Percentiles rank a stretch among this genome's conserved stretches.
Conservation (phyloP, 805 yeast species). For the Suhomyces prunicola region DNA sequence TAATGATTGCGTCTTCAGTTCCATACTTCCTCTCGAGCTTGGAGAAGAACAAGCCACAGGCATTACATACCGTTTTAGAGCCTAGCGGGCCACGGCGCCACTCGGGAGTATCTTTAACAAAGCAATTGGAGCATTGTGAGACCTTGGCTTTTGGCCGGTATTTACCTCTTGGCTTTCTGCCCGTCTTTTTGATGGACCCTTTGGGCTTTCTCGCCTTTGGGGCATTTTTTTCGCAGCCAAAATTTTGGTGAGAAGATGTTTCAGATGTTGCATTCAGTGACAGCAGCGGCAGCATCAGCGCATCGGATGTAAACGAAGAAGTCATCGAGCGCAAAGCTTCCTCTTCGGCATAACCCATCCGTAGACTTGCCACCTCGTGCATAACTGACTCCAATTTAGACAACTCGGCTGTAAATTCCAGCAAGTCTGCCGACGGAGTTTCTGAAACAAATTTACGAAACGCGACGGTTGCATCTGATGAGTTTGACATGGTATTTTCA, state of each 20-base stretch:
- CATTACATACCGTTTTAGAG: slow-evolving; percentile 79
- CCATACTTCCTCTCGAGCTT: slow-evolving; percentile 55
- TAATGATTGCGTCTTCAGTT: slow-evolving; percentile 33
- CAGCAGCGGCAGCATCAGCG: not conserved
- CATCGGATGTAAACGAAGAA: not conserved
- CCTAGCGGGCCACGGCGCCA: slow-evolving; percentile 93
- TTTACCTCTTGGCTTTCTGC: not conserved
- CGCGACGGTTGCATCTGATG: not conserved
- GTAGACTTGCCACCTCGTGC: not conserved
- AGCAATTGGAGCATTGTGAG: slow-evolving; percentile 53
- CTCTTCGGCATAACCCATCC: not conserved
- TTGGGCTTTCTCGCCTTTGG: not conserved
- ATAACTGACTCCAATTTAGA: not conserved
- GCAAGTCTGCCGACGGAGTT: not conserved
- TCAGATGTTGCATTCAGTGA: not conserved
- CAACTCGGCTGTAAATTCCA: not conserved
- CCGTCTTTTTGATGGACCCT: not conserved
- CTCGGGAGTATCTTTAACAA: slow-evolving; percentile 75
- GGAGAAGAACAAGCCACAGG: slow-evolving; percentile 80
- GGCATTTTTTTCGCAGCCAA: slow-evolving; percentile 1
- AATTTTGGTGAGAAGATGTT: not conserved
- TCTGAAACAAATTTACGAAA: slow-evolving; percentile 1
- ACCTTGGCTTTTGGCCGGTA: not conserved
- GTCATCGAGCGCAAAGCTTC: not conserved
- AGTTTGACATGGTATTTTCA: not conserved